These are phyloP conservation scores for Aphanomyces astaci DNA, from an alignment of 352 stramenopile species.

Conservation along the genomic window DNA sequence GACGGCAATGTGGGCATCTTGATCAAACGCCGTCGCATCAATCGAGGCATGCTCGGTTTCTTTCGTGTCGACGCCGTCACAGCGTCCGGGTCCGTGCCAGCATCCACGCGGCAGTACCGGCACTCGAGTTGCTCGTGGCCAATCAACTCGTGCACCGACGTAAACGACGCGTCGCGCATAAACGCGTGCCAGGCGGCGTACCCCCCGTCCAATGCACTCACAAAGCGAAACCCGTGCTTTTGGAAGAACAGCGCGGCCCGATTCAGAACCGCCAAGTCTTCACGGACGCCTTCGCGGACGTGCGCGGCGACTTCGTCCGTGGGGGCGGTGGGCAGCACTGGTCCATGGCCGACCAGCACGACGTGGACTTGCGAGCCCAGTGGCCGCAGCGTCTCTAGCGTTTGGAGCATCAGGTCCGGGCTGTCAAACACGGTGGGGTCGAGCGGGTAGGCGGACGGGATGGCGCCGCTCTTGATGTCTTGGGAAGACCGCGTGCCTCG, in stretches of 20 bases:
- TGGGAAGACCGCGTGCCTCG: conserved; percentile 62
- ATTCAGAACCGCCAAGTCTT: conserved; percentile 62
- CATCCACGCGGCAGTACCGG: conserved; percentile 74
- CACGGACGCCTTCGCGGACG: conserved; percentile 60
- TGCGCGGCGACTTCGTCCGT: conserved; percentile 64
- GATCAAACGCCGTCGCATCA: too few relatives aligned
- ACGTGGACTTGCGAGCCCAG: conserved; percentile 70
- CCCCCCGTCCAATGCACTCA: conserved; percentile 63
- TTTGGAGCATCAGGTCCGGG: conserved; percentile 64
- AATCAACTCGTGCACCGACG: conserved; percentile 54
- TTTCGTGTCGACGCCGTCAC: background rate
- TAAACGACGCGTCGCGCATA: conserved; percentile 53
- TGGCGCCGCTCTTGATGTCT: conserved; percentile 68
- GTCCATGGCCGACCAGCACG: conserved; percentile 64
- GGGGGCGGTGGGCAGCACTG: conserved; percentile 51
- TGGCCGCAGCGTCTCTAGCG: conserved; percentile 55
- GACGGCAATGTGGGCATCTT: conserved; percentile 6
- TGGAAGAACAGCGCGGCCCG: conserved; percentile 74
- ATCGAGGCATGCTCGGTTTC: background rate
- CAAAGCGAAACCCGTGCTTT: conserved; percentile 74
- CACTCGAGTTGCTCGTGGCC: conserved; percentile 60
- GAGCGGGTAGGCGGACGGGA: conserved; percentile 64
- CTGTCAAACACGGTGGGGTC: conserved; percentile 75
- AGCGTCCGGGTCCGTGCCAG: conserved; percentile 1
- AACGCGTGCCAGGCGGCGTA: conserved; percentile 81